Evolutionary conservation across 768 basidiomycete species (phyloP), one percentile per base, ranked within the genome.

Genomic region (Melanogaster broomeanus): DNA sequence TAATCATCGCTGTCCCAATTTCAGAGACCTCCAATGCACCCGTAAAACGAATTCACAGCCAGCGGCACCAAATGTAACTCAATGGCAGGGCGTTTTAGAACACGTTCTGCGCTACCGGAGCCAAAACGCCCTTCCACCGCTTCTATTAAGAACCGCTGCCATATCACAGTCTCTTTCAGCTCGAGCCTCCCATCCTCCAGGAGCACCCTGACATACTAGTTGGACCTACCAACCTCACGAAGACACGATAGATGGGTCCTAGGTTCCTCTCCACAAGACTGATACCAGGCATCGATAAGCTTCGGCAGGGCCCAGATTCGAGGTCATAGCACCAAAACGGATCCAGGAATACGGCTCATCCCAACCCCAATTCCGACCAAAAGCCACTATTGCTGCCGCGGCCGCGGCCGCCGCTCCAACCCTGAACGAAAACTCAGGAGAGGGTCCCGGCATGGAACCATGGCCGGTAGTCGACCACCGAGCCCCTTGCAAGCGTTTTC

Each of bases 41-140:
- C n/a, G n/a, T n/a, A n/a, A n/a, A 38, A 22, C 33, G 25, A 34
- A 48, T 64, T 57, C 52, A 48, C 48, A 52, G 43, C 43, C 64
- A 58, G 61, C 63, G 54, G 53, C 57, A 34, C 30, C n/a, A 8
- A 43, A 42, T 25, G 42, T 25, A 11, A 24, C 24, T 37, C 21
- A 12, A 7, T 24, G 25, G 27, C 27, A 12, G 24, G 51, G 31
- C n/a, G 22, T 27, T 18, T 34, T 27, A 25, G 27, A 37, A n/a
- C n/a, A n/a, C n/a, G n/a, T n/a, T n/a, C n/a, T n/a, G n/a, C n/a
- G n/a, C 4, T 4, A 27, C 25, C 8, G 8, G 25, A 27, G 25
- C 25, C 4, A 27, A 27, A 27, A 27, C 25, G 25, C 25, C 25
- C 25, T 8, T 27, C 8, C n/a, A n/a, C n/a, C n/a, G n/a, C 25